Evolutionary conservation across 768 basidiomycete species (phyloP), one percentile per base, ranked within the genome.

Genomic region (Boletus coccyginus): DNA sequence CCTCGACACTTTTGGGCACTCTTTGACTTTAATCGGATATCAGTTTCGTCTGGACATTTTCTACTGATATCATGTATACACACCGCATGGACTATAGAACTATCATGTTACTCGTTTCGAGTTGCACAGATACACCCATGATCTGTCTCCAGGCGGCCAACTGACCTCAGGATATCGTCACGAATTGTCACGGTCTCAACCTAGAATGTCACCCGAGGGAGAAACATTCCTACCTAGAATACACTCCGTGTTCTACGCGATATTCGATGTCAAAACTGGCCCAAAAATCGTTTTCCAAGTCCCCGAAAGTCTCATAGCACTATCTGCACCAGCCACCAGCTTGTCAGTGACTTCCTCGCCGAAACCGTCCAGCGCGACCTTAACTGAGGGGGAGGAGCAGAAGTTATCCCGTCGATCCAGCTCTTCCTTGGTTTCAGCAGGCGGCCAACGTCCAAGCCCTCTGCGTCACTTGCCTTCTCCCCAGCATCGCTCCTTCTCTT

Each of bases 201-300:
- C 14, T 14, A 16, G 51, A 54, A 81, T 79, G 78, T 64, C 75
- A 48, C 71, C 73, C 10, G 76, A 80, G 43, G 77, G 75, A 46
- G 85, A 86, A 70, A 92, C 90, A 11, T 93, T 89, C 73, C 79
- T 88, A 45, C 90, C 90, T 38, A 75, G 77, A 17, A 88, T 92
- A 54, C 85, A 87, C 63, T 94, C 92, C 12, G 88, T 96, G 14
- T 98, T 98, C 76, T 98, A 97, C 66, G 88, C 95, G 5, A 85
- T 90, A 14, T 98, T 99, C 69, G 93, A 98, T 73, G 80, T 87
- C 38, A 75, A 74, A 7, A 84, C 88, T 52, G 96, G 97, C 3
- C 91, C 94, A 3, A 91, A 91, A 66, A 89, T 98, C 45, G 85
- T 92, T 6, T 90, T 89, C 65, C 95, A 98, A 73, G 94, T 97